A percentile compares a stretch with the other conserved stretches of the same genome.
phyloP scores from a whole-genome alignment of 768 basidiomycete genomes.

The Naganishia vishniacii region DNA sequence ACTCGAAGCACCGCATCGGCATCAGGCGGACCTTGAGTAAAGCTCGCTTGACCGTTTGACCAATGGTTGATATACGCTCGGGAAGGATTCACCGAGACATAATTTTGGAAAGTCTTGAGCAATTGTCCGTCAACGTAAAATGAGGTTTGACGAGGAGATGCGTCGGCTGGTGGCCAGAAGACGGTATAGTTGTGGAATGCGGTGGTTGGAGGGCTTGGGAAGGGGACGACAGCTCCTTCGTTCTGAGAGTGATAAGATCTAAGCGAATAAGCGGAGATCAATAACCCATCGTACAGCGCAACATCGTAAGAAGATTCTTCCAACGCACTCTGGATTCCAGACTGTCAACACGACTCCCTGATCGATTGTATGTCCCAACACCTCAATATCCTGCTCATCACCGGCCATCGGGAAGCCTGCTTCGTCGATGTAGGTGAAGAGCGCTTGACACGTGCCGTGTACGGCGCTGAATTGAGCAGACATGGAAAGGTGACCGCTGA shows the following conservation, averaged over 20 bases:
- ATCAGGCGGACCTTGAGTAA: conserved; percentile 7
- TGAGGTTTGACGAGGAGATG: not conserved
- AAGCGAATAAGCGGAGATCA: no score
- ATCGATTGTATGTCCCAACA: not conserved
- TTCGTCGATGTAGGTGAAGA: conserved; percentile 15
- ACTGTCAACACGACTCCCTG: not conserved
- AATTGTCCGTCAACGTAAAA: conserved; percentile 1
- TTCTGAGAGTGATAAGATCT: not conserved
- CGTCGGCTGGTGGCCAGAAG: conserved; percentile 11
- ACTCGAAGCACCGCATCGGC: not conserved
- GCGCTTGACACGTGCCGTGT: conserved; percentile 5
- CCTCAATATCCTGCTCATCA: conserved; percentile 16
- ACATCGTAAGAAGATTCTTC: no score
- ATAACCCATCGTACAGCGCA: not conserved
- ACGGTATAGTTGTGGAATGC: conserved; percentile 18
- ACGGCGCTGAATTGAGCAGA: not conserved
- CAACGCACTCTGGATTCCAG: conserved; percentile 12
- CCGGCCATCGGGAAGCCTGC: not conserved
- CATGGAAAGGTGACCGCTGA: conserved; percentile 14
- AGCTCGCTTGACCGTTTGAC: conserved; percentile 10
- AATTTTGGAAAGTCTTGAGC: not conserved
- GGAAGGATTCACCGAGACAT: conserved; percentile 11
- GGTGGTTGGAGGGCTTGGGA: not conserved
- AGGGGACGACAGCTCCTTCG: not conserved
- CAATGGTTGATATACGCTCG: not conserved